Conservation (phyloP, 208 protist genomes). For the Naegleria lovaniensis region DNA sequence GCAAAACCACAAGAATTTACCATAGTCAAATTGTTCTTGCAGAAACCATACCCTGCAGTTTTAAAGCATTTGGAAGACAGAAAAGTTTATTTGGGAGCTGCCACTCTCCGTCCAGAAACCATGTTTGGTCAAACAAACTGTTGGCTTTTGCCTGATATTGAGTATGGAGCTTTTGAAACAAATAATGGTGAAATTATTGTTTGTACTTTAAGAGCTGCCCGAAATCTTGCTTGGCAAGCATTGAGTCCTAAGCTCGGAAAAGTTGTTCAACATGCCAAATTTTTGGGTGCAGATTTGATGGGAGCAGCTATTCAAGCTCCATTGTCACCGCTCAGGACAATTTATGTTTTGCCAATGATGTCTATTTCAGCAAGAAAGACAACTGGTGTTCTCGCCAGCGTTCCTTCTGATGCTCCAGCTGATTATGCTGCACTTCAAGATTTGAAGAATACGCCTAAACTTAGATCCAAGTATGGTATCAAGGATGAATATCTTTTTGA, state of each 20-base stretch:
- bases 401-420: conserved; percentile 96
- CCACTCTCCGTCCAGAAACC: conserved; percentile 99
- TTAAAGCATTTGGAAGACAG: conserved; percentile 41
- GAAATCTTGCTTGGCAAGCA: conserved; percentile 92
- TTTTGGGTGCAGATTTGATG: conserved; percentile 84
- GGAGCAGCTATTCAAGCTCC: conserved; percentile 86
- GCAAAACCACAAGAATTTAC: conserved; percentile 94
- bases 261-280: conserved; percentile 66
- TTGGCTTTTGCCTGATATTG: conserved; percentile 91
- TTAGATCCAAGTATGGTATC: conserved; percentile 80
- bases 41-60: conserved; percentile 59
- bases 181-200: conserved; percentile 82
- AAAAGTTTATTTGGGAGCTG: conserved; percentile 90
- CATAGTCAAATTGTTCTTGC: conserved; percentile 90
- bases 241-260: conserved; percentile 69
- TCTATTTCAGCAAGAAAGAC: conserved; percentile 93
- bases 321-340: conserved; percentile 46
- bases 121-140: conserved; percentile 99
- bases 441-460: conserved; percentile 82
- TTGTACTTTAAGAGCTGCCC: conserved; percentile 82
- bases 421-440: conserved; percentile 96
- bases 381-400: conserved; percentile 96
- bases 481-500: conserved; percentile 92
- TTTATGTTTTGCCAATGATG: conserved; percentile 96
- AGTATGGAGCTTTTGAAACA: conserved; percentile 89